These are phyloP conservation scores for Trebouxia sp. DNA, from an alignment of 139 green algal species.

Conservation along the genomic window DNA sequence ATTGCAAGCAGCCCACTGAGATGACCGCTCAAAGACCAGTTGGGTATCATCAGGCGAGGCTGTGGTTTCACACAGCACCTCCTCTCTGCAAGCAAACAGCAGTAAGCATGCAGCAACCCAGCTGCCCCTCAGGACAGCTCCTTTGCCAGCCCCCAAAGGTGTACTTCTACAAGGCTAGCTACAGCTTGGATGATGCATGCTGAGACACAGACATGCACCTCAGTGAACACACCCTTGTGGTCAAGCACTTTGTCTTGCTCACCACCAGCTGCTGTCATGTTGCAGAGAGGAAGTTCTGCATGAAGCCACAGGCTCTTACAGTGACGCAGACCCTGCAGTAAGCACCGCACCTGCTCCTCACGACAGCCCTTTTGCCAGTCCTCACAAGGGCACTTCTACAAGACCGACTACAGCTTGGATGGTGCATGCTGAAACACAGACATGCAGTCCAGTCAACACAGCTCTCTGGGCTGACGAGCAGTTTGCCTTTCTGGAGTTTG, in stretches of 20 bases:
- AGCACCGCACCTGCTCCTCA: not conserved
- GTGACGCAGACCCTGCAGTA: too few relatives aligned
- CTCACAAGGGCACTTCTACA: too few relatives aligned
- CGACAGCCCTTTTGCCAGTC: not conserved
- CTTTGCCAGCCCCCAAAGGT: not conserved
- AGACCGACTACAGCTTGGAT: slow-evolving; percentile 15
- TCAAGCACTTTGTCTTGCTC: too few relatives aligned
- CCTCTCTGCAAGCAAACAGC: too few relatives aligned
- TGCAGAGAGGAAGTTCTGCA: too few relatives aligned
- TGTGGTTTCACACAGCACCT: too few relatives aligned
- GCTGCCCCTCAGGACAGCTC: not conserved
- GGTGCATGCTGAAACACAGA: slow-evolving; percentile 11
- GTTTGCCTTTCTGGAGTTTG: not conserved
- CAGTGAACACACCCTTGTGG: not conserved
- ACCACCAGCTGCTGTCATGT: too few relatives aligned
- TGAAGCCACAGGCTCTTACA: too few relatives aligned
- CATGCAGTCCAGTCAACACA: not conserved
- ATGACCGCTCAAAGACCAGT: too few relatives aligned
- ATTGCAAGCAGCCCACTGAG: too few relatives aligned
- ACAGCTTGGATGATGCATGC: slow-evolving; percentile 14
- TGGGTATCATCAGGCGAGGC: too few relatives aligned
- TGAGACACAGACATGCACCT: slow-evolving; percentile 2
- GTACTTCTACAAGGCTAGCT: too few relatives aligned
- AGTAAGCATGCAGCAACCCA: not conserved
- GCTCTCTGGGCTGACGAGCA: not conserved